Conservation (phyloP, 257 asterid species). For the Nicotiana knightiana region DNA sequence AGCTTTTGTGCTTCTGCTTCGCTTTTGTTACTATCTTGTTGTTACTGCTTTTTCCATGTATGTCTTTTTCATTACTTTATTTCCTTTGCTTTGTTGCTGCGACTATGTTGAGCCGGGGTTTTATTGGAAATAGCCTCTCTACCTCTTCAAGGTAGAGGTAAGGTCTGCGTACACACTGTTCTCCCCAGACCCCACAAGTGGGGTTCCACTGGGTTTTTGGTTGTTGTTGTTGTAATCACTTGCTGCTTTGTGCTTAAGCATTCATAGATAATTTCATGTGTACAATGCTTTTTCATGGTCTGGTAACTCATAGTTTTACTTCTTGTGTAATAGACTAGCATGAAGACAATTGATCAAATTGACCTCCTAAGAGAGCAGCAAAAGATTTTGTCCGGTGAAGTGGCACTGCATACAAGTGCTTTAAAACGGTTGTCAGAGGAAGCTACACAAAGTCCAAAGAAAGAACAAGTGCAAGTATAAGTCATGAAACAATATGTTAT, state of each 20-base stretch:
- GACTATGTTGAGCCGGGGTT: too few relatives aligned
- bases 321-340: constrained; percentile 48
- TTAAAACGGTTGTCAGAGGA: constrained; percentile 78
- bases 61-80: too few relatives aligned
- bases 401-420: constrained; percentile 78
- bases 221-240: neutral
- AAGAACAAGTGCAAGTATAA: constrained; percentile 62
- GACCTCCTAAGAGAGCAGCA: constrained; percentile 93
- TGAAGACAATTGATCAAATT: constrained; percentile 69
- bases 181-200: too few relatives aligned
- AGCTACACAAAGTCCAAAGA: constrained; percentile 50
- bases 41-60: too few relatives aligned
- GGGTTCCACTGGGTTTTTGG: too few relatives aligned
- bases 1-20: too few relatives aligned
- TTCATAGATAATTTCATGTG: neutral
- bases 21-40: too few relatives aligned
- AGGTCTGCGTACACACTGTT: too few relatives aligned
- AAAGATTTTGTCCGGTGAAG: constrained; percentile 85
- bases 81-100: too few relatives aligned
- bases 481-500: constrained; percentile 12
- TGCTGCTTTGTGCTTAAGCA: neutral
- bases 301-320: constrained; percentile 7
- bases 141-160: too few relatives aligned
- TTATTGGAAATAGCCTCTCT: too few relatives aligned
- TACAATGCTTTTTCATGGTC: neutral